Conservation (phyloP, 495 filamentous ascomycete genomes). For the Glutinoglossum americanum region DNA sequence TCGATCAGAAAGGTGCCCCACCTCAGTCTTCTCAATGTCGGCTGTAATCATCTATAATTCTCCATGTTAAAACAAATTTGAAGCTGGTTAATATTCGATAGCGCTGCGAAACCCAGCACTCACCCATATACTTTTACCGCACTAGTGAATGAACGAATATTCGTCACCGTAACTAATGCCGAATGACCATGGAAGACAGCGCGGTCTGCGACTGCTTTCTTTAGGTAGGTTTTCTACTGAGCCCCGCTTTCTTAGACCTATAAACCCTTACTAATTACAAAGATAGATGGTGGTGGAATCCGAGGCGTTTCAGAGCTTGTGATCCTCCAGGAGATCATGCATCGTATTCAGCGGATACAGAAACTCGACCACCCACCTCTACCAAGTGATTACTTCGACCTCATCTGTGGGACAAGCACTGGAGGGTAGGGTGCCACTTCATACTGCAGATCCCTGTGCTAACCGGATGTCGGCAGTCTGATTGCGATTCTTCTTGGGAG, state of each 20-base stretch:
- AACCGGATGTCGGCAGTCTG: conserved; percentile 8
- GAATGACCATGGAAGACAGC: background rate
- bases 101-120: too few relatives aligned
- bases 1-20: background rate
- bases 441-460: background rate
- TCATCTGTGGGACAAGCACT: conserved; percentile 1
- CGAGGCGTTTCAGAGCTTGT: conserved; percentile 17
- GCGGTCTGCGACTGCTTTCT: background rate
- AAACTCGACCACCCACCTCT: conserved; percentile 10
- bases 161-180: background rate
- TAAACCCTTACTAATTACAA: background rate
- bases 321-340: conserved; percentile 18
- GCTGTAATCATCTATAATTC: background rate
- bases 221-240: background rate
- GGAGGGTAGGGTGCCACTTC: background rate
- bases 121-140: too few relatives aligned
- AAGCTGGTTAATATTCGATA: too few relatives aligned
- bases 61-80: background rate
- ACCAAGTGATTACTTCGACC: conserved; percentile 11
- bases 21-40: background rate
- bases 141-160: too few relatives aligned
- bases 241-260: background rate
- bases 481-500: conserved; percentile 20
- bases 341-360: conserved; percentile 7
- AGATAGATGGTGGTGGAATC: conserved; percentile 19